These are phyloP conservation scores for Trichoderma guizhouense DNA, from an alignment of 2,329 filamentous ascomycete genomes.

Conservation along the genomic window DNA sequence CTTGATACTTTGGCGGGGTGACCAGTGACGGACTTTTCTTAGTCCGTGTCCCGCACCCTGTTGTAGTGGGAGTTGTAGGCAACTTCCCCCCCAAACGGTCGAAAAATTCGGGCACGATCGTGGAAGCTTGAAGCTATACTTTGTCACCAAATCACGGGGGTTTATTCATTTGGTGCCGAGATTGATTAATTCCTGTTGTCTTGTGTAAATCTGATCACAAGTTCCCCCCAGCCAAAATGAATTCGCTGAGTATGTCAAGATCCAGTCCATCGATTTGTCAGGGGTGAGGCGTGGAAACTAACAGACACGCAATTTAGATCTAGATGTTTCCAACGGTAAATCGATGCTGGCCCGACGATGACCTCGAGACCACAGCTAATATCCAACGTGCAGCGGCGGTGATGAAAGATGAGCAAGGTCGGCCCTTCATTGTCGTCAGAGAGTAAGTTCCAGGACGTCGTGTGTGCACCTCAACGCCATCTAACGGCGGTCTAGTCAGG, in stretches of 20 bases:
- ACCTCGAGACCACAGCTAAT: slow-evolving; percentile 21
- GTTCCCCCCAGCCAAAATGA: slow-evolving; percentile 33
- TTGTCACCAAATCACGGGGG: slow-evolving; percentile 27
- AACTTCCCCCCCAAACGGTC: slow-evolving; percentile 28
- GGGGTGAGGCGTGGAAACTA: slow-evolving; percentile 32
- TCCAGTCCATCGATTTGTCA: slow-evolving; percentile 21
- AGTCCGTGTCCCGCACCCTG: slow-evolving; percentile 31
- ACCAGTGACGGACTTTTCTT: slow-evolving; percentile 32
- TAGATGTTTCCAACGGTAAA: slow-evolving; percentile 81
- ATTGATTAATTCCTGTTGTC: background rate
- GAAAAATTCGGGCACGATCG: slow-evolving; percentile 35
- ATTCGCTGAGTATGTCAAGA: slow-evolving; percentile 37
- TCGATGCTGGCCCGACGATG: slow-evolving; percentile 12
- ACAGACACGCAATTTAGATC: slow-evolving; percentile 52
- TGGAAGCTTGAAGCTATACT: slow-evolving; percentile 31
- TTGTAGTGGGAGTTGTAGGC: slow-evolving; percentile 28
- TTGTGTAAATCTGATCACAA: slow-evolving; percentile 28
- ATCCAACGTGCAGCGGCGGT: slow-evolving; percentile 53
- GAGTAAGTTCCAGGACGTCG: slow-evolving; percentile 61
- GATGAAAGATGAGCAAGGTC: slow-evolving; percentile 95
- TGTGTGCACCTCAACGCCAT: background rate
- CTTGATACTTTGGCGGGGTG: slow-evolving; percentile 20
- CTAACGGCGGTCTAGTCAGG: slow-evolving; percentile 61
- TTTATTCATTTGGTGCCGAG: slow-evolving; percentile 20
- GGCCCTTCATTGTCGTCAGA: slow-evolving; percentile 96